Percentiles rank a stretch among this genome's conserved stretches.
Evolutionary conservation across 257 asterid genomes (phyloP).

Genomic region (Echites panduratus): DNA sequence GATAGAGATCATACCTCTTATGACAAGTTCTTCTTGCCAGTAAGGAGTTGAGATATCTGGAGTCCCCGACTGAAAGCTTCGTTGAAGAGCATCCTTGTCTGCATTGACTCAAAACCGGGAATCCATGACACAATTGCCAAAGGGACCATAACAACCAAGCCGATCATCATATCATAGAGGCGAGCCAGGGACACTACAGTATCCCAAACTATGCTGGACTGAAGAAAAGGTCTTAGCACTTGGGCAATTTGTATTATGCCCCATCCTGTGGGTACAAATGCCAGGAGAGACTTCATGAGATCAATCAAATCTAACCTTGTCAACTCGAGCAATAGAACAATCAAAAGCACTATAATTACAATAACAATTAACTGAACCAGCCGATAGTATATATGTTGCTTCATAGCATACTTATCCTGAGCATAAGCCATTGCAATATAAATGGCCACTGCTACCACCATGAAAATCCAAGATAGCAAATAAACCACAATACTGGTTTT

Average conservation of each 20-base stretch:
- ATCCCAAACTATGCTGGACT: constrained; percentile 75
- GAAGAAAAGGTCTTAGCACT: constrained; percentile 83
- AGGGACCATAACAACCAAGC: constrained; percentile 81
- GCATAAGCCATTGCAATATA: constrained; percentile 65
- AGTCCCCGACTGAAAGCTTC: constrained; percentile 67
- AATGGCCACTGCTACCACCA: constrained; percentile 50
- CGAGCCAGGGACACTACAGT: constrained; percentile 90
- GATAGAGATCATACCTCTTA: constrained; percentile 13
- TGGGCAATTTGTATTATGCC: constrained; percentile 83
- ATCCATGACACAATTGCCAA: constrained; percentile 84
- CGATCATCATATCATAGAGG: constrained; percentile 75
- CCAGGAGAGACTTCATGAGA: constrained; percentile 67
- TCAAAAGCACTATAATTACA: constrained; percentile 37
- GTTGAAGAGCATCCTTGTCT: constrained; percentile 11
- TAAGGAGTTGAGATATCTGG: constrained; percentile 82
- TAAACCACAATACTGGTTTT: constrained; percentile 60
- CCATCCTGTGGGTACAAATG: constrained; percentile 96
- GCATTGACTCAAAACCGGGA: constrained; percentile 35
- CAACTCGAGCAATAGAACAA: constrained; percentile 48
- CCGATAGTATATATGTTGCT: constrained; percentile 66
- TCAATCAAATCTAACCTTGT: constrained; percentile 38
- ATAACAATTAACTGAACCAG: constrained; percentile 76
- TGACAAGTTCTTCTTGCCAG: constrained; percentile 50
- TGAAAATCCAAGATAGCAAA: constrained; percentile 78
- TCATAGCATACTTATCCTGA: constrained; percentile 65